Conservation (phyloP, 2,329 filamentous ascomycete species). For the Phoma herbarum region DNA sequence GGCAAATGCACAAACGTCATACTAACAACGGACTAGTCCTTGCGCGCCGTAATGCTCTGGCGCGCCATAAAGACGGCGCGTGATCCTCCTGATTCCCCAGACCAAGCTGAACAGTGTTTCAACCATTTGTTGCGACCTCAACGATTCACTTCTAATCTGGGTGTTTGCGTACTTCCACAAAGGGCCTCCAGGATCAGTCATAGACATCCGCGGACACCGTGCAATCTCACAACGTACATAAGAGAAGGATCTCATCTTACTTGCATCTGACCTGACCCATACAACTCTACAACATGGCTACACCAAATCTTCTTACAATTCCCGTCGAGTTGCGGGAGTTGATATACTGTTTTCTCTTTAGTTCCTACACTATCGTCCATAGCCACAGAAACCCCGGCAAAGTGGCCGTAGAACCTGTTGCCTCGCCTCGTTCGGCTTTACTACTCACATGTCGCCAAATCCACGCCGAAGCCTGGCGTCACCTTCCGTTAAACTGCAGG, state of each 20-base stretch:
- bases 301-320: constrained; percentile 40
- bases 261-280: constrained; percentile 11
- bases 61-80: constrained; percentile 20
- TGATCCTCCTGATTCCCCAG: constrained; percentile 2
- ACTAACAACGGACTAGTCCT: constrained; percentile 12
- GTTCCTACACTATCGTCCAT: constrained; percentile 40
- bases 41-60: constrained; percentile 10
- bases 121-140: not conserved
- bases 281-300: constrained; percentile 14
- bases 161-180: not conserved
- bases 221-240: constrained; percentile 4
- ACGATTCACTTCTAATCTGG: not conserved
- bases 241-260: constrained; percentile 2
- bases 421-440: constrained; percentile 40
- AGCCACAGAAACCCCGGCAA: constrained; percentile 35
- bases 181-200: not conserved
- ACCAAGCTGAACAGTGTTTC: not conserved
- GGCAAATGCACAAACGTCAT: constrained; percentile 20
- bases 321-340: constrained; percentile 47
- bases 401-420: constrained; percentile 1
- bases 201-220: not conserved
- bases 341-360: constrained; percentile 48
- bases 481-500: constrained; percentile 42
- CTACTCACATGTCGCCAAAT: constrained; percentile 45
- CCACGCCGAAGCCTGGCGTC: constrained; percentile 43